Evolutionary conservation across 345 rosid species (phyloP), one percentile per base, ranked within the genome.

Genomic region (Hibiscus tridactylites): DNA sequence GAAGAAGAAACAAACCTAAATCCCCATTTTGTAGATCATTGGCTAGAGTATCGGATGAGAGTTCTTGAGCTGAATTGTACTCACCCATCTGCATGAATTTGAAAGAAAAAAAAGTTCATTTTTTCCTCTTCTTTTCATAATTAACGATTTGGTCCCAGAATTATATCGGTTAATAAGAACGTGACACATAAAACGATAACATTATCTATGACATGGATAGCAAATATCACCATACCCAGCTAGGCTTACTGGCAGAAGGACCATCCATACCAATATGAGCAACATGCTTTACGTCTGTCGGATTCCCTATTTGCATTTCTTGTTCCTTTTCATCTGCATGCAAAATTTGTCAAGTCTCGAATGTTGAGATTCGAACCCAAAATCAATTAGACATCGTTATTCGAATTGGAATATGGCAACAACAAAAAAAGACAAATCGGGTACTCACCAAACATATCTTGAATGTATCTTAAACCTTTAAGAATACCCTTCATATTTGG

Each of bases 251-350:
- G 29, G 82, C 76, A 16, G 90, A 66, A 6, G 88, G 86, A 62
- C 86, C 91, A 49, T 91, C 97, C 85, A 85, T 82, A 63, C 98
- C 98, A 54, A 93, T 91, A 68, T 93, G 98, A 35, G 98, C 91
- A 4, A 93, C 91, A 77, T 93, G 98, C 71, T 90, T 93, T 73
- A 93, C 97, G 57, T 93, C 97, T 1, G 98, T 93, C 65, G 98
- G 98, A 70, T 21, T 59, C 47, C 98, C 98, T 53, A 93, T 93
- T 68, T 82, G 75, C 86, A 93, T 89, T 59, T 93, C 94, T 44
- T 79, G 78, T 72, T 93, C 96, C 64, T 88, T 86, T 72, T 80
- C 95, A 50, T 90, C 84, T 29, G 87, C 93, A 39, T 8, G 9
- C 9, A 39, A 39, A 39, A 39, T 39, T 39, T 39, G 9, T 39